phyloP scores from a whole-genome alignment of 2,329 filamentous ascomycete genomes.

The Endoconidiophora laricicola region DNA sequence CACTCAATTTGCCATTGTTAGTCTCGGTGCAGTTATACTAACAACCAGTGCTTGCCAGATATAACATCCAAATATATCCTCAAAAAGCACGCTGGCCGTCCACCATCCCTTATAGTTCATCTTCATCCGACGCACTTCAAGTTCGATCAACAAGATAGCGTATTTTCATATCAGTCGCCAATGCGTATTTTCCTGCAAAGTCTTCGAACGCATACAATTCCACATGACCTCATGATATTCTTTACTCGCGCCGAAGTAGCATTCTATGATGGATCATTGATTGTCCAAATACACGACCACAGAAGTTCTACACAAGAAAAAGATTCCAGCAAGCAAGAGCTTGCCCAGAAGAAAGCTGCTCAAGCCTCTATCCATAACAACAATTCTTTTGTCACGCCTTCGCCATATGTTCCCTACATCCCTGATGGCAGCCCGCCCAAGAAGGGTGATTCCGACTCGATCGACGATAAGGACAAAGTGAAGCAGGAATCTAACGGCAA shows the following conservation, averaged over 20 bases:
- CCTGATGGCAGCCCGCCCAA: slow-evolving; percentile 29
- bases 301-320: slow-evolving; percentile 48
- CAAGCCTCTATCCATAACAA: slow-evolving; percentile 86
- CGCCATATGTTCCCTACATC: slow-evolving; percentile 64
- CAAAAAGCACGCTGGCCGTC: slow-evolving; percentile 57
- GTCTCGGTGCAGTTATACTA: background rate
- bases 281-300: slow-evolving; percentile 87
- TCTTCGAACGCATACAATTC: slow-evolving; percentile 57
- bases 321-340: slow-evolving; percentile 32
- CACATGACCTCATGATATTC: slow-evolving; percentile 74
- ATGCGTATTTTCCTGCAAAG: slow-evolving; percentile 74
- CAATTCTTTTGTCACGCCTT: slow-evolving; percentile 79
- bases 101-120: slow-evolving; percentile 75
- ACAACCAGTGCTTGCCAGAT: slow-evolving; percentile 31
- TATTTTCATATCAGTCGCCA: slow-evolving; percentile 79
- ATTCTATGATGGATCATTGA: slow-evolving; percentile 90
- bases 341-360: slow-evolving; percentile 42
- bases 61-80: slow-evolving; percentile 63
- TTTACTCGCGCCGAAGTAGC: slow-evolving; percentile 53
- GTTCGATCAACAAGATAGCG: slow-evolving; percentile 87
- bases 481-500: slow-evolving; percentile 36
- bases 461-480: slow-evolving; percentile 22
- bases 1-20: background rate
- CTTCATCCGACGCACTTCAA: slow-evolving; percentile 73
- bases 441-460: slow-evolving; percentile 14